These are phyloP conservation scores for Dinochytrium kinnereticum DNA, from an alignment of 371 early-diverging fungal genomes.

Conservation along the genomic window DNA sequence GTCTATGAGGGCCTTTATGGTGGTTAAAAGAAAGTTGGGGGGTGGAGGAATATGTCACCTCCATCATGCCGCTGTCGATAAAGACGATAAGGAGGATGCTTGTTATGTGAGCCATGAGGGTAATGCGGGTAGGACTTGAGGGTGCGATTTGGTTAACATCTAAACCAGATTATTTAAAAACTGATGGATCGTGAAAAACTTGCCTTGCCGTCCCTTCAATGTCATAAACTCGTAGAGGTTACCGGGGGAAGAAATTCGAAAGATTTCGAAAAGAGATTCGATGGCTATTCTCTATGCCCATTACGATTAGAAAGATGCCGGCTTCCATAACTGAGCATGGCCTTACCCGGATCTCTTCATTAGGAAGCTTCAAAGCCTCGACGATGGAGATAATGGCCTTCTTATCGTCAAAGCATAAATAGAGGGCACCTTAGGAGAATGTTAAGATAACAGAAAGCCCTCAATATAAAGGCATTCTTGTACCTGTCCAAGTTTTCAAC, in stretches of 20 bases:
- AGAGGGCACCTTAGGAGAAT: conserved; percentile 58
- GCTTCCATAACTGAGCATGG: no score
- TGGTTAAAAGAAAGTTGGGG: background rate
- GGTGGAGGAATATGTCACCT: conserved; percentile 49
- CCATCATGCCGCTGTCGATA: conserved; percentile 79
- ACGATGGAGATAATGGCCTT: conserved; percentile 76
- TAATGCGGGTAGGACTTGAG: conserved; percentile 33
- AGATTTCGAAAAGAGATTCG: conserved; percentile 80
- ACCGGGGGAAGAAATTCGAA: conserved; percentile 53
- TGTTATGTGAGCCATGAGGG: conserved; percentile 73
- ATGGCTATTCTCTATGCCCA: conserved; percentile 75
- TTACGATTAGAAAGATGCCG: no score
- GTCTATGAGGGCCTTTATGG: conserved; percentile 52
- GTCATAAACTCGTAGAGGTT: conserved; percentile 56
- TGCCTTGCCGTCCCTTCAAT: conserved; percentile 19
- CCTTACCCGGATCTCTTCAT: conserved; percentile 74
- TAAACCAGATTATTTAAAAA: no score
- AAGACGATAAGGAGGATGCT: conserved; percentile 74
- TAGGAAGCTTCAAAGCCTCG: conserved; percentile 73
- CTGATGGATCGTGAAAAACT: no score
- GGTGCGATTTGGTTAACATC: background rate
- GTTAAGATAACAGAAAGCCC: conserved; percentile 10
- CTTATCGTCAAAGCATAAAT: conserved; percentile 75
- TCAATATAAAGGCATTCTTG: background rate
- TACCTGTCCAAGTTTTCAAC: conserved; percentile 79